Conservation (phyloP, 768 basidiomycete species). For the Termitomyces eurrhizus region DNA sequence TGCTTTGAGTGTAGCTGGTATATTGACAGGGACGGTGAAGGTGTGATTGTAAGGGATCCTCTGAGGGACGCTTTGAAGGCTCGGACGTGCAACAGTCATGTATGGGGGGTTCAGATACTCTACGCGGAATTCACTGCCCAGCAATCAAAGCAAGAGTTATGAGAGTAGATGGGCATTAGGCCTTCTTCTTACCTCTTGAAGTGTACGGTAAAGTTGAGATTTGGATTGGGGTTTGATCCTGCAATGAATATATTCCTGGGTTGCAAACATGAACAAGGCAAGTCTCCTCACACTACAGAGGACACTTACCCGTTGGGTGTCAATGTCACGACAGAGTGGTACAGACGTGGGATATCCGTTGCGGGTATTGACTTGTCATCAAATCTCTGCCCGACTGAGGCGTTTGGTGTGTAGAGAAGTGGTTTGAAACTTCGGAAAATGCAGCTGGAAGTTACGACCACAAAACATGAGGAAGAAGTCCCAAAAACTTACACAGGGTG, state of each 20-base stretch:
- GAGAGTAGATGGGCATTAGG: constrained; percentile 14
- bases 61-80: constrained; percentile 29
- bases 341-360: constrained; percentile 47
- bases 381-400: constrained; percentile 38
- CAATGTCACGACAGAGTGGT: constrained; percentile 58
- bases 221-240: constrained; percentile 44
- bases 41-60: constrained; percentile 32
- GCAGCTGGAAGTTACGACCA: background rate
- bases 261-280: background rate
- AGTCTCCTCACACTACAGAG: constrained; percentile 19
- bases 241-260: constrained; percentile 25
- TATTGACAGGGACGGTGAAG: constrained; percentile 29
- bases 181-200: constrained; percentile 5
- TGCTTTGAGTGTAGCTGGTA: constrained; percentile 25
- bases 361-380: constrained; percentile 44
- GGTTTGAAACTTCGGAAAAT: constrained; percentile 35
- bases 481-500: constrained; percentile 21
- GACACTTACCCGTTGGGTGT: constrained; percentile 48
- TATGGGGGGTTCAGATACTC: constrained; percentile 41
- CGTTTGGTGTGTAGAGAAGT: constrained; percentile 43
- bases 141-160: constrained; percentile 17
- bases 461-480: background rate
- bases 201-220: constrained; percentile 1
- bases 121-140: constrained; percentile 32
- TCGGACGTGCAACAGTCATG: constrained; percentile 33